Conservation (phyloP, 176 grass and related monocot species). For the Triticum urartu region DNA sequence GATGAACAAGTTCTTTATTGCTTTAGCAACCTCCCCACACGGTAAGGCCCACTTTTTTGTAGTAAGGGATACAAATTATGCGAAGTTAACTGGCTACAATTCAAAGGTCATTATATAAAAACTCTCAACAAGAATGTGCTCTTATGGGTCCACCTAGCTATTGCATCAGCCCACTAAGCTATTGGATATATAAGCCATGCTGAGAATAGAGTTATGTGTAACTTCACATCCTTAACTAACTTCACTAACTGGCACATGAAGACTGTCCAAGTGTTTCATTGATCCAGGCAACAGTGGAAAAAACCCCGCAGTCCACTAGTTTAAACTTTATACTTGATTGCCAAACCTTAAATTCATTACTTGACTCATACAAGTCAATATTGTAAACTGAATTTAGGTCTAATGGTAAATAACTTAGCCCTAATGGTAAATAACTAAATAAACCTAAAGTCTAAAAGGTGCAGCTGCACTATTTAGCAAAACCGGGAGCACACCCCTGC, state of each 20-base stretch:
- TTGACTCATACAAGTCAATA: background rate
- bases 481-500: no score
- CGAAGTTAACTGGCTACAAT: no score
- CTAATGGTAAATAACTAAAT: background rate
- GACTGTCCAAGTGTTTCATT: background rate
- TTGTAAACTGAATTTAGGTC: background rate
- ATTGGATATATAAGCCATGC: background rate
- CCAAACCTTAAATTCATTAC: background rate
- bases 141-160: background rate
- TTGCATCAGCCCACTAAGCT: background rate
- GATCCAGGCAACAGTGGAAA: background rate
- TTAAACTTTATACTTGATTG: background rate
- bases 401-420: background rate
- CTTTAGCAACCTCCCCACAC: no score
- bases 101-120: no score
- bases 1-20: no score
- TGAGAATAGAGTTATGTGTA: background rate
- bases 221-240: background rate
- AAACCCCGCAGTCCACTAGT: background rate
- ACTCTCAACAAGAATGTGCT: no score
- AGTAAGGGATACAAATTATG: no score
- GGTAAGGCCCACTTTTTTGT: no score
- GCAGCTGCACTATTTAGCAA: no score
- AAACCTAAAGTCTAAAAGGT: no score
- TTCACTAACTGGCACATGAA: background rate